Evolutionary conservation across 306 rosid genomes (phyloP).

Genomic region (Quillaja saponaria): DNA sequence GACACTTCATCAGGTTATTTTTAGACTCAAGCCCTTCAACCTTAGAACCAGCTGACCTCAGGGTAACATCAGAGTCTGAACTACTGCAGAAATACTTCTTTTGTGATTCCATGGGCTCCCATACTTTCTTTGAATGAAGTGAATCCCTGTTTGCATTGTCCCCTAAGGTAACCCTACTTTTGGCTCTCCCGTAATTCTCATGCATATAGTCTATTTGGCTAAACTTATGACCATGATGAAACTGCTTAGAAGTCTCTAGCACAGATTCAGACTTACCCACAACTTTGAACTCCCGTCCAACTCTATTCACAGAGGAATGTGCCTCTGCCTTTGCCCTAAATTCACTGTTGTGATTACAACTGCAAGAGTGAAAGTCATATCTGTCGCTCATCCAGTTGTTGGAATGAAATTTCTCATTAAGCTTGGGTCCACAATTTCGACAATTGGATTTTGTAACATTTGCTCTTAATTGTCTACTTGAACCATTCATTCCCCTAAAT

Average conservation of each 20-base stretch:
- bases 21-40: slow-evolving; percentile 47
- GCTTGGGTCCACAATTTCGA: slow-evolving; percentile 69
- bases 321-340: slow-evolving; percentile 66
- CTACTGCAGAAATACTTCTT: slow-evolving; percentile 70
- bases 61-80: slow-evolving; percentile 70
- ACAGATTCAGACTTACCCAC: slow-evolving; percentile 58
- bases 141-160: slow-evolving; percentile 59
- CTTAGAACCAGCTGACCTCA: slow-evolving; percentile 46
- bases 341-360: slow-evolving; percentile 66
- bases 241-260: slow-evolving; percentile 66
- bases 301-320: slow-evolving; percentile 53
- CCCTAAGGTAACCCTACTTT: slow-evolving; percentile 57
- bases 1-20: slow-evolving; percentile 44
- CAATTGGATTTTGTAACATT: slow-evolving; percentile 59
- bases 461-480: slow-evolving; percentile 58
- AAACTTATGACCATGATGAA: slow-evolving; percentile 56
- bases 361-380: slow-evolving; percentile 71
- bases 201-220: slow-evolving; percentile 59
- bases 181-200: slow-evolving; percentile 69
- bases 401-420: slow-evolving; percentile 61
- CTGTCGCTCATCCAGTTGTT: slow-evolving; percentile 58
- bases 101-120: slow-evolving; percentile 86
- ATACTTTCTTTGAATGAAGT: slow-evolving; percentile 73
- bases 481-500: slow-evolving; percentile 47
- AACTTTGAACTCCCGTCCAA: slow-evolving; percentile 53